These are phyloP conservation scores for Marvania coccoides DNA, from an alignment of 139 green algal species.

Conservation along the genomic window DNA sequence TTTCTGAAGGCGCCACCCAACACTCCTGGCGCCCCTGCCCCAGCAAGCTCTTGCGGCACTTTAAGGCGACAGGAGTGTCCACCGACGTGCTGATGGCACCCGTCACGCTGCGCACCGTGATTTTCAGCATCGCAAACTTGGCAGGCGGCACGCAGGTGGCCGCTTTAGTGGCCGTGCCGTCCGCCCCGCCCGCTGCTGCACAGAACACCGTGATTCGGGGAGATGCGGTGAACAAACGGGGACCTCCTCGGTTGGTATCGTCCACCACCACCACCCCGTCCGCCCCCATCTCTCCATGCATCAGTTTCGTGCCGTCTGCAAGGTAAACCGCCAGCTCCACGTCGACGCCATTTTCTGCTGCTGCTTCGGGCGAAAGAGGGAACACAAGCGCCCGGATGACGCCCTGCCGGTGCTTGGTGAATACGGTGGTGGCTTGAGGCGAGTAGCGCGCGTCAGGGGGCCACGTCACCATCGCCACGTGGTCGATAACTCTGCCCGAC, in stretches of 20 bases:
- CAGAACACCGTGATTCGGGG: not conserved
- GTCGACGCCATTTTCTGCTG: not conserved
- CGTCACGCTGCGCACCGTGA: not conserved
- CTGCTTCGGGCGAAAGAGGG: not conserved
- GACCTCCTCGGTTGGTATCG: not conserved
- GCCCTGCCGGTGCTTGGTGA: not conserved
- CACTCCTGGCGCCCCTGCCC: not conserved
- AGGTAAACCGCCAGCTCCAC: constrained; percentile 7
- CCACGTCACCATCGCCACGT: constrained; percentile 30
- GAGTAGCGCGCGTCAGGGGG: constrained; percentile 38
- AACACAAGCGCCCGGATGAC: constrained; percentile 27
- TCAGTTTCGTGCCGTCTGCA: not conserved
- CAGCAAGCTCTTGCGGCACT: not conserved
- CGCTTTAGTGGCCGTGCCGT: too few species aligned
- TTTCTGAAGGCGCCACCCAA: not conserved
- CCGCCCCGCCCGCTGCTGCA: too few species aligned
- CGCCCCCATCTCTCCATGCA: too few species aligned
- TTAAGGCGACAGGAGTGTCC: not conserved
- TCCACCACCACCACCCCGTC: too few species aligned
- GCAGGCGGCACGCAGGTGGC: not conserved
- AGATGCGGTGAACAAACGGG: not conserved
- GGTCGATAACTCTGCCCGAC: constrained; percentile 9
- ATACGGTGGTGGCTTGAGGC: not conserved
- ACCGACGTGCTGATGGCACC: not conserved
- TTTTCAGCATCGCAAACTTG: not conserved